Percentiles rank a stretch among this genome's conserved stretches.
Evolutionary conservation across 2,329 filamentous ascomycete genomes (phyloP).

Genomic region (Tolypocladium ophioglossoides): DNA sequence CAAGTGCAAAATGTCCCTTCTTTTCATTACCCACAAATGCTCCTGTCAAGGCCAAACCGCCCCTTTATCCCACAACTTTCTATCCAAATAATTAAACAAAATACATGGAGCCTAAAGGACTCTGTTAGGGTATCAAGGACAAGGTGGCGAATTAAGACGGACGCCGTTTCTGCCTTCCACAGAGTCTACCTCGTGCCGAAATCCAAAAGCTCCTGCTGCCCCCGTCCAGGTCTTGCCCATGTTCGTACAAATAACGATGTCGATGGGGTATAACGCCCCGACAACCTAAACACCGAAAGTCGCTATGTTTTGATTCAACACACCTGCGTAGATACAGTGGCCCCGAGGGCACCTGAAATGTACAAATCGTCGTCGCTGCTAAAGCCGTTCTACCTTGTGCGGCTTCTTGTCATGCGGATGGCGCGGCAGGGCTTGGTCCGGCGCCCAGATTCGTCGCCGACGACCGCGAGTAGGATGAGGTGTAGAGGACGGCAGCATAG

Average conservation of each 20-base stretch:
- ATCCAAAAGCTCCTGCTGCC: not conserved
- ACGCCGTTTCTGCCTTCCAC: not conserved
- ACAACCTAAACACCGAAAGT: not conserved
- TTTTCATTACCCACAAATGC: not conserved
- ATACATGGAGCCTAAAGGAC: not conserved
- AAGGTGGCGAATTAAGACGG: not conserved
- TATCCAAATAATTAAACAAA: not conserved
- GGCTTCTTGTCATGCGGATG: not conserved
- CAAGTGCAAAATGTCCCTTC: not conserved
- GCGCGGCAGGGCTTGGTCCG: not conserved
- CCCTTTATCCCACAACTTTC: not conserved
- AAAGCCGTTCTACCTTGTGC: not conserved
- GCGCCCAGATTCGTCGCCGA: not conserved
- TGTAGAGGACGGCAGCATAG: not conserved
- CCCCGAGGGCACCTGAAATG: not conserved
- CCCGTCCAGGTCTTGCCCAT: not conserved
- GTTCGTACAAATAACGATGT: not conserved
- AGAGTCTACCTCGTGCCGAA: not conserved
- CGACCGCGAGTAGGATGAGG: not conserved
- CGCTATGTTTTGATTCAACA: not conserved
- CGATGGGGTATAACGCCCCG: not conserved
- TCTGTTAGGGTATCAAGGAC: not conserved
- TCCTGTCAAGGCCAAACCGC: not conserved
- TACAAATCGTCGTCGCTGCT: not conserved
- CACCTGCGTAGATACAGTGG: not conserved